Base-by-base conservation (phyloP, 2,329 filamentous ascomycete genomes). In the Proliferodiscus dingleyae region DNA sequence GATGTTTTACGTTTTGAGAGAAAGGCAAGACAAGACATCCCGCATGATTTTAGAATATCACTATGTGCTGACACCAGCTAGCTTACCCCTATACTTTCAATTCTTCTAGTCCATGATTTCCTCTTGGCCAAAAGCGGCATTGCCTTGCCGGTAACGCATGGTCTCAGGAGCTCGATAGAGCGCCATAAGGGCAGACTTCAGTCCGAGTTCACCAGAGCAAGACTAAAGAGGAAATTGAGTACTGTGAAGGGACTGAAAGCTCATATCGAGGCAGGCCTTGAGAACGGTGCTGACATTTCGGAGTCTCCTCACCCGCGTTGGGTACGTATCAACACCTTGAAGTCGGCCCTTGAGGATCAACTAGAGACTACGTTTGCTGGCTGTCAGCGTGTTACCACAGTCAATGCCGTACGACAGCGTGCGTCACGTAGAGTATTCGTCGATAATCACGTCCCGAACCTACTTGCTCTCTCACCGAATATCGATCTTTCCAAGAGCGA, bases 51-150 rank as follows among this genome's bases (percentile, higher is more conserved):
- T n/a, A n/a, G n/a, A n/a, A n/a, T n/a, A n/a, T n/a, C n/a, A n/a
- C n/a, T n/a, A n/a, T n/a, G n/a, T n/a, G n/a, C n/a, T n/a, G n/a
- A n/a, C n/a, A n/a, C n/a, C n/a, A n/a, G n/a, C n/a, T 67, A 95
- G 87, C 76, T 97, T 43, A 87, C 85, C 1, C 89, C 91, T 0
- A 68, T 83, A 4, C 75, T 98, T 41, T 81, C 89, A 6, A 71
- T 97, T 9, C 77, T 97, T 13, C 77, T 98, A 5, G 80, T 83
- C 1, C 90, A 98, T 68, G 93, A 98, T 59, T 77, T 93, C 36
- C 72, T 97, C 3, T 72, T 97, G 13, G 74, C 87, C 4, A 94
- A 89, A 64, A 75, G 76, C 30, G 90, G 91, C 52, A 84, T 98
- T 55, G 85, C 89, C 1, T 81, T 95, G 1, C 87, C 89, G 0